A percentile compares a stretch with the other conserved stretches of the same genome.
Conservation (phyloP, 148 eudicot genomes). For the Amaranthus hypochondriacus region DNA sequence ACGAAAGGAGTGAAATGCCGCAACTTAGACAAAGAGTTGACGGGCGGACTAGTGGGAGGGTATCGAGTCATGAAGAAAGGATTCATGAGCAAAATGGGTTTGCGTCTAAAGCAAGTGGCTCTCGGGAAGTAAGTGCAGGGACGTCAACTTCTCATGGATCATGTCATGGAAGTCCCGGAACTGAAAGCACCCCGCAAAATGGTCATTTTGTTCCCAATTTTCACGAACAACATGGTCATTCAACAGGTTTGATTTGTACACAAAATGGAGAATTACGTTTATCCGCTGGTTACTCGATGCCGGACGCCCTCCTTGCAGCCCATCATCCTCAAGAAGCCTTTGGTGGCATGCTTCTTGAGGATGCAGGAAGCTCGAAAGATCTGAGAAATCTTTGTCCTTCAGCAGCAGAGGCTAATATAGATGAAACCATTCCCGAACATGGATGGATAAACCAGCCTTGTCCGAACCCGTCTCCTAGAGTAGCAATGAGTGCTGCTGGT, state of each 20-base stretch:
- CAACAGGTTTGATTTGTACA: slow-evolving; percentile 25
- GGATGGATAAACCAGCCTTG: slow-evolving; percentile 37
- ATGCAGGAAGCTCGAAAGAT: slow-evolving; percentile 74
- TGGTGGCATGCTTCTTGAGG: slow-evolving; percentile 50
- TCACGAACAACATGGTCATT: slow-evolving; percentile 32
- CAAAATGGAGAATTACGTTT: slow-evolving; percentile 33
- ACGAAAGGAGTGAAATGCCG: slow-evolving; percentile 31
- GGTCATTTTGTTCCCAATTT: slow-evolving; percentile 30
- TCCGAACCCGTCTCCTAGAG: slow-evolving; percentile 27
- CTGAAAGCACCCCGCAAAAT: slow-evolving; percentile 43
- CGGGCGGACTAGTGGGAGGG: slow-evolving; percentile 15
- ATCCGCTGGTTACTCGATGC: slow-evolving; percentile 33
- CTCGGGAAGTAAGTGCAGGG: slow-evolving; percentile 67
- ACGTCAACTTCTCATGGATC: slow-evolving; percentile 80
- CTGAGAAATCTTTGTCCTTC: slow-evolving; percentile 43
- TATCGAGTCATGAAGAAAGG: slow-evolving; percentile 28
- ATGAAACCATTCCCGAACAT: slow-evolving; percentile 35
- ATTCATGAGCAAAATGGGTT: slow-evolving; percentile 25
- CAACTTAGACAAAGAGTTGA: slow-evolving; percentile 21
- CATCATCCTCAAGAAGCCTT: slow-evolving; percentile 40
- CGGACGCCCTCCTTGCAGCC: slow-evolving; percentile 31
- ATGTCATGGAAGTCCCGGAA: slow-evolving; percentile 53
- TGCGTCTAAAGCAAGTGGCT: slow-evolving; percentile 44
- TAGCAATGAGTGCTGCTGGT: slow-evolving; percentile 25
- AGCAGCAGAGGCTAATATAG: slow-evolving; percentile 29